phyloP scores from a whole-genome alignment of 306 rosid genomes.

The Sechiopsis laciniata region DNA sequence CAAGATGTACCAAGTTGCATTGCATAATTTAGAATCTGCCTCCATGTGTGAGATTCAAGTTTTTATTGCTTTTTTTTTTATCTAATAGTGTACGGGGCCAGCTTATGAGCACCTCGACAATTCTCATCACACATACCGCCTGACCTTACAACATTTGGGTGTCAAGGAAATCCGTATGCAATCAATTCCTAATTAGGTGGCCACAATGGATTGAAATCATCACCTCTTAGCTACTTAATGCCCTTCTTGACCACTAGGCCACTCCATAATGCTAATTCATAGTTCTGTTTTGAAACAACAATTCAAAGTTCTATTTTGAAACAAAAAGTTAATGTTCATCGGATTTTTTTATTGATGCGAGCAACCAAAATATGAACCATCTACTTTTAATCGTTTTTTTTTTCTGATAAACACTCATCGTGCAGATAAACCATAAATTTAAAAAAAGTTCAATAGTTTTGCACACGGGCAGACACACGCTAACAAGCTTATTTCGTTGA shows the following conservation, averaged over 20 bases:
- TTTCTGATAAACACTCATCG: not conserved
- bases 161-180: not conserved
- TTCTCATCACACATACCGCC: no score
- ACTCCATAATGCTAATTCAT: no score
- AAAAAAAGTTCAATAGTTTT: not conserved
- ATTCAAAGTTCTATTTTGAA: not conserved
- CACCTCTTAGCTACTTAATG: no score
- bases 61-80: no score
- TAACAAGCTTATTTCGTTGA: not conserved
- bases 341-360: not conserved
- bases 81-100: no score
- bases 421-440: constrained; percentile 7
- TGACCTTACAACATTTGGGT: no score
- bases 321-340: not conserved
- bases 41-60: not conserved
- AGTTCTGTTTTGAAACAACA: no score
- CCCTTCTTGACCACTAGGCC: no score
- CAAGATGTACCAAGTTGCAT: not conserved
- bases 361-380: not conserved
- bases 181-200: no score
- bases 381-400: not conserved
- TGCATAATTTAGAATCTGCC: not conserved
- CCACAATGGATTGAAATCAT: no score
- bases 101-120: no score
- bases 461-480: no score